Percentiles rank a stretch among this genome's conserved stretches.
Evolutionary conservation across 441 rosid species (phyloP).

Genomic region (Geranium incanum): DNA sequence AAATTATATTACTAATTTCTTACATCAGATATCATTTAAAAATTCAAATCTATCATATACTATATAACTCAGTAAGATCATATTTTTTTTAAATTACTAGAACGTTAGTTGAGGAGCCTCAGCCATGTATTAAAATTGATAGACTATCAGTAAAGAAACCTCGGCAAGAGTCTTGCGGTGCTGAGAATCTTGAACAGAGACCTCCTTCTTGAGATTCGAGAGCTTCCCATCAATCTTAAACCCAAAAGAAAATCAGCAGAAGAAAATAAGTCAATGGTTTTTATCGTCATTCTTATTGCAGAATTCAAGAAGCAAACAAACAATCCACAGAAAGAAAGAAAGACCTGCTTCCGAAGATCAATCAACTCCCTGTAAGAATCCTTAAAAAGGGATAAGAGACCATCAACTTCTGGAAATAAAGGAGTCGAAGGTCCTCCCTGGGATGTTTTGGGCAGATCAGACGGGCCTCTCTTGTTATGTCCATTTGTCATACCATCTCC

Average conservation of each 20-base stretch:
- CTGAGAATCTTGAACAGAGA: slow-evolving; percentile 81
- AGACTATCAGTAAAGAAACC: slow-evolving; percentile 36
- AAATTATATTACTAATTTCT: not conserved
- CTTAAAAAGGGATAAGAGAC: slow-evolving; percentile 70
- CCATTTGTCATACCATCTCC: slow-evolving; percentile 72
- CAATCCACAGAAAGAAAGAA: slow-evolving; percentile 11
- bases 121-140: too few species aligned
- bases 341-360: slow-evolving; percentile 85
- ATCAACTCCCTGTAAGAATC: slow-evolving; percentile 85
- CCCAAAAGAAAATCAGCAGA: slow-evolving; percentile 20
- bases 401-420: slow-evolving; percentile 89
- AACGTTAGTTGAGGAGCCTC: not conserved
- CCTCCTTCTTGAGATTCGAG: slow-evolving; percentile 78
- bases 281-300: not conserved
- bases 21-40: not conserved
- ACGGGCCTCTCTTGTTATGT: slow-evolving; percentile 46
- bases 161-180: slow-evolving; percentile 90
- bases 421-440: slow-evolving; percentile 54
- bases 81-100: not conserved
- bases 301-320: not conserved
- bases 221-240: slow-evolving; percentile 85
- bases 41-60: slow-evolving; percentile 16
- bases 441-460: slow-evolving; percentile 47
- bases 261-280: slow-evolving; percentile 3
- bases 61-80: not conserved